These are phyloP conservation scores for Phytomonas serpens DNA, from an alignment of 208 protist genomes.

Conservation along the genomic window DNA sequence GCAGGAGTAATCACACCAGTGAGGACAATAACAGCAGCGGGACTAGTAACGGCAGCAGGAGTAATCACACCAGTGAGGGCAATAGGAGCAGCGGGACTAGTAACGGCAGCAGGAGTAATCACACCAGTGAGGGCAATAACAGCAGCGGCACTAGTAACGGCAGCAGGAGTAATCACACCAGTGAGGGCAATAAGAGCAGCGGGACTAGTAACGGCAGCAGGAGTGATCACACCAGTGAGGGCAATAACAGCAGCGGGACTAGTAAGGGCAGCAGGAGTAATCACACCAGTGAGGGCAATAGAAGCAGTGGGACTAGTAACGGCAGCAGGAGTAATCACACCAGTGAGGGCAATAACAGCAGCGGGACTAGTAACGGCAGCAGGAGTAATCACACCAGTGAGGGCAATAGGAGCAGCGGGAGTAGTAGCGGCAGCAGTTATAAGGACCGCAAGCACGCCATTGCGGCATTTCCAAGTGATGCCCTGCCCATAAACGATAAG, in stretches of 20 bases:
- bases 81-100: no score
- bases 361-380: background rate
- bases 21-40: no score
- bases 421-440: constrained; percentile 1
- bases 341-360: no score
- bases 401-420: constrained; percentile 5
- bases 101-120: no score
- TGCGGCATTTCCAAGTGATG: constrained; percentile 24
- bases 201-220: no score
- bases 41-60: no score
- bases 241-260: constrained; percentile 7
- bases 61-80: no score
- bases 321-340: background rate
- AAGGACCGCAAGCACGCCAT: constrained; percentile 9
- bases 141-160: constrained; percentile 5
- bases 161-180: no score
- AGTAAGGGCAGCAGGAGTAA: no score
- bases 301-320: background rate
- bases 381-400: background rate
- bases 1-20: no score
- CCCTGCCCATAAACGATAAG: constrained; percentile 28
- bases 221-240: background rate
- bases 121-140: constrained; percentile 3
- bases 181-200: no score
- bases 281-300: no score